A percentile compares a stretch with the other conserved stretches of the same genome.
These are phyloP conservation scores for Colletotrichum horii DNA, from an alignment of 2,329 filamentous ascomycete species.

Conservation along the genomic window DNA sequence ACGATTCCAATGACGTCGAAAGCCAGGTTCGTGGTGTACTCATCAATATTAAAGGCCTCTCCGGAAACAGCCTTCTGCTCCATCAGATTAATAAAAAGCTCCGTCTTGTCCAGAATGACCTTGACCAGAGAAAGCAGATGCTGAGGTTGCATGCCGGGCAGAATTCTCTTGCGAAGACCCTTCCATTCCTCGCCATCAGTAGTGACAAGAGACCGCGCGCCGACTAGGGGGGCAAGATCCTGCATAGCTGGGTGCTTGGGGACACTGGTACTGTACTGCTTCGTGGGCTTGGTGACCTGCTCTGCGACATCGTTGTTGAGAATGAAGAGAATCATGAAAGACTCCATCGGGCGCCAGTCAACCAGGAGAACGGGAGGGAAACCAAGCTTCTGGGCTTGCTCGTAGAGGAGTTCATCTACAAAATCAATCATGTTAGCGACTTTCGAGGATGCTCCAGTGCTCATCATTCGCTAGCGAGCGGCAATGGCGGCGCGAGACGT, in stretches of 20 bases:
- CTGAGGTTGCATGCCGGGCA: slow-evolving; percentile 6
- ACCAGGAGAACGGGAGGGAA: slow-evolving; percentile 8
- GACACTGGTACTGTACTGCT: slow-evolving; percentile 16
- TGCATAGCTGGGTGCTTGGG: slow-evolving; percentile 16
- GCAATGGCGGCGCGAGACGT: not conserved
- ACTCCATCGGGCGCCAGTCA: slow-evolving; percentile 9
- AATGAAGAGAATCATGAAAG: slow-evolving; percentile 8
- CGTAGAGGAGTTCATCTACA: slow-evolving; percentile 10
- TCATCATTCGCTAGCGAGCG: not conserved
- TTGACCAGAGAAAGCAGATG: slow-evolving; percentile 36
- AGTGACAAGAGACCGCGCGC: slow-evolving; percentile 10
- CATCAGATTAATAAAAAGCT: slow-evolving; percentile 25
- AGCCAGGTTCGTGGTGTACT: slow-evolving; percentile 34
- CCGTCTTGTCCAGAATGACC: slow-evolving; percentile 22
- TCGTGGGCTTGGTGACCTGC: slow-evolving; percentile 9
- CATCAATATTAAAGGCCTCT: slow-evolving; percentile 31
- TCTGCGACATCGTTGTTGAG: slow-evolving; percentile 17
- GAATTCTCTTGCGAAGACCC: slow-evolving; percentile 8
- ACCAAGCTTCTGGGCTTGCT: slow-evolving; percentile 5
- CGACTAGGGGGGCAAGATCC: slow-evolving; percentile 5
- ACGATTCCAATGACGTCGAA: slow-evolving; percentile 44
- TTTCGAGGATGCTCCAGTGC: not conserved
- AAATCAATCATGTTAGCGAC: not conserved
- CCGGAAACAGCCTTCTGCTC: slow-evolving; percentile 30
- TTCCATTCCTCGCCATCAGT: slow-evolving; percentile 16